Base-by-base conservation (phyloP, 73 alveolate species). In the Tetrahymena thermophila region DNA sequence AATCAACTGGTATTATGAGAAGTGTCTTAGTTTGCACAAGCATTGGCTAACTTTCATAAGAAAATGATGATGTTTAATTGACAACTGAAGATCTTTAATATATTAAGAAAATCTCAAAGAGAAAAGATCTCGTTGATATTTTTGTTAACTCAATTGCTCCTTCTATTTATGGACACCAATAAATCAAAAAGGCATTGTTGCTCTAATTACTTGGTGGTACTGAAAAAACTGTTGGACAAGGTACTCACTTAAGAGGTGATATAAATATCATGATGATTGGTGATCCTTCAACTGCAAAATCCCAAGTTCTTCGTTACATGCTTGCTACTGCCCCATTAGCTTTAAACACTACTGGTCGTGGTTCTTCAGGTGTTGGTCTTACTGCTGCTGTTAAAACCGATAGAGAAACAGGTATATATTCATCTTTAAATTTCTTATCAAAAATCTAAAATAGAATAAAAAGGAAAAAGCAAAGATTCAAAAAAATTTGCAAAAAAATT, bases 231-330 rank as follows among this genome's bases (percentile, higher is more conserved):
- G 83, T 96, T n/a, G 97, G 97, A 50, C 98, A 98, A 96, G 99
- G 99, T 58, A 99, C 99, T 56, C 99, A 99, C 97, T 98, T 99
- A 44, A 98, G 99, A 96, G 99, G 99, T 40, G 99, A 99, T 96
- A 98, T 99, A 93, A 99, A 99, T 94, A 96, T 99, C 85, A 94
- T 99, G 96, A 93, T 99, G 99, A 98, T 99, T 84, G 99, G 99
- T 17, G 99, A 99, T 96, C 99, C 99, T 0, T 98, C 99, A 16
- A 99, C 99, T 13, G 99, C 99, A 43, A 99, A 99, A 97, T 98
- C 99, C 0, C 99, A 99, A 97, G 96, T 99, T 96, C 99, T 99
- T 37, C 97, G 99, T 94, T 98, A 98, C 94, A 98, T 98, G 84
- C 83, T 98, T 97, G 98, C 96, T 94, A 94, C 98, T 83, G 99